These are phyloP conservation scores for Furcasterigmium sp. DNA, from an alignment of 2,329 filamentous ascomycete species.

Conservation along the genomic window DNA sequence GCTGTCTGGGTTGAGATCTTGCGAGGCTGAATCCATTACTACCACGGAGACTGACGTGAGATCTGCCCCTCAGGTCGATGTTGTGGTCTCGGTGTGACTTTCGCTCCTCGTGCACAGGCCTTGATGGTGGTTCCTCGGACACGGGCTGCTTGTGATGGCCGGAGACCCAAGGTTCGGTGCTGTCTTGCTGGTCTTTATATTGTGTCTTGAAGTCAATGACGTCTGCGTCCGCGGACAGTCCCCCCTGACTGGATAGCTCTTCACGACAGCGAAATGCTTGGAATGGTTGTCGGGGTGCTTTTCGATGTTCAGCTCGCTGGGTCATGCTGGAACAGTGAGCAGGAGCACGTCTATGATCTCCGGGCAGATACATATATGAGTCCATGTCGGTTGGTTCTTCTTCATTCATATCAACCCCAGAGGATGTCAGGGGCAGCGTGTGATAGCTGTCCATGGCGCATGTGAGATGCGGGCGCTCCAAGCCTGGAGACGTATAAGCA, in stretches of 20 bases:
- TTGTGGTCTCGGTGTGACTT: slow-evolving; percentile 20
- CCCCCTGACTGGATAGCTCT: slow-evolving; percentile 7
- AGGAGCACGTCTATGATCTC: no score
- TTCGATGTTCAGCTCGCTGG: slow-evolving; percentile 1
- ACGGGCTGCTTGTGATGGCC: not conserved
- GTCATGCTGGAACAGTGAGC: slow-evolving; percentile 10
- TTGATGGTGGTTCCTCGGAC: slow-evolving; percentile 1
- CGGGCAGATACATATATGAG: no score
- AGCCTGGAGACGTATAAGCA: slow-evolving; percentile 18
- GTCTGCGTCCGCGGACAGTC: slow-evolving; percentile 8
- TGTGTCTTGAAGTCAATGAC: slow-evolving; percentile 10
- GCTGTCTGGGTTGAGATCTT: slow-evolving; percentile 52
- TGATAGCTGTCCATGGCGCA: slow-evolving; percentile 19
- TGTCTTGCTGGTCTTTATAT: slow-evolving; percentile 12
- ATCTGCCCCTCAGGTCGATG: slow-evolving; percentile 42
- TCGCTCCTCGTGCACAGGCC: not conserved
- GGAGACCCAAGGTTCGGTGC: slow-evolving; percentile 4
- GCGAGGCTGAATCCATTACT: slow-evolving; percentile 45
- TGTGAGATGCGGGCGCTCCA: slow-evolving; percentile 17
- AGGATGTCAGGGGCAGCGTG: slow-evolving; percentile 10
- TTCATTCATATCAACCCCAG: slow-evolving; percentile 5
- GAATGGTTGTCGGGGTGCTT: slow-evolving; percentile 1
- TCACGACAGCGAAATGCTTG: slow-evolving; percentile 4
- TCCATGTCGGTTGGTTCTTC: slow-evolving; percentile 3
- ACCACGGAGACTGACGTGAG: slow-evolving; percentile 49